phyloP scores from a whole-genome alignment of 2,329 filamentous ascomycete genomes.

The Pestalotiopsis sp. region DNA sequence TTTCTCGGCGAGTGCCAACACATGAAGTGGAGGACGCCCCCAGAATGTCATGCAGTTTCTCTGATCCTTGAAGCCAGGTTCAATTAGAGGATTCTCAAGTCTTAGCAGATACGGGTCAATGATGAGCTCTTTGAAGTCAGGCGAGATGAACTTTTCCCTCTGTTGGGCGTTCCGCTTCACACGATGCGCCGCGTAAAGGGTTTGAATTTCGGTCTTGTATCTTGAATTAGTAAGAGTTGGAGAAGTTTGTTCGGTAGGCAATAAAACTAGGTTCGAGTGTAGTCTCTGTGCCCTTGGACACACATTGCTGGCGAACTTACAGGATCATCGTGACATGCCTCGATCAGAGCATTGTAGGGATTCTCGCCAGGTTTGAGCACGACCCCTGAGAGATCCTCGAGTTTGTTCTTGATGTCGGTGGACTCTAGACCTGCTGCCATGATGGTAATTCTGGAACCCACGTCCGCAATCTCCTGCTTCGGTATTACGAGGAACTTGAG shows the following conservation, averaged over 20 bases:
- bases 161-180: conserved; percentile 76
- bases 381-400: conserved; percentile 58
- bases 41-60: conserved; percentile 86
- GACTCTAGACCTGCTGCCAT: conserved; percentile 42
- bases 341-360: conserved; percentile 76
- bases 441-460: not conserved
- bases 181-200: conserved; percentile 74
- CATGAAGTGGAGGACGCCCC: conserved; percentile 76
- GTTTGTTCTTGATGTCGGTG: conserved; percentile 49
- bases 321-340: conserved; percentile 65
- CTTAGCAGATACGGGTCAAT: conserved; percentile 77
- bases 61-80: conserved; percentile 73
- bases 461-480: too few relatives aligned
- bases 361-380: conserved; percentile 61
- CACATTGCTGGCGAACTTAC: conserved; percentile 47
- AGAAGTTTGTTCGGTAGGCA: not conserved
- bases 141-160: conserved; percentile 70
- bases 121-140: conserved; percentile 69
- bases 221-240: not conserved
- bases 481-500: too few relatives aligned
- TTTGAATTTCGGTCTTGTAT: conserved; percentile 67
- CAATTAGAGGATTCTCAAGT: conserved; percentile 63
- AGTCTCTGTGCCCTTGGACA: not conserved
- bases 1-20: conserved; percentile 67
- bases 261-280: not conserved